Percentiles rank a stretch among this genome's conserved stretches.
These are phyloP conservation scores for Fusarium metavorans DNA, from an alignment of 2,329 filamentous ascomycete species.

Conservation along the genomic window DNA sequence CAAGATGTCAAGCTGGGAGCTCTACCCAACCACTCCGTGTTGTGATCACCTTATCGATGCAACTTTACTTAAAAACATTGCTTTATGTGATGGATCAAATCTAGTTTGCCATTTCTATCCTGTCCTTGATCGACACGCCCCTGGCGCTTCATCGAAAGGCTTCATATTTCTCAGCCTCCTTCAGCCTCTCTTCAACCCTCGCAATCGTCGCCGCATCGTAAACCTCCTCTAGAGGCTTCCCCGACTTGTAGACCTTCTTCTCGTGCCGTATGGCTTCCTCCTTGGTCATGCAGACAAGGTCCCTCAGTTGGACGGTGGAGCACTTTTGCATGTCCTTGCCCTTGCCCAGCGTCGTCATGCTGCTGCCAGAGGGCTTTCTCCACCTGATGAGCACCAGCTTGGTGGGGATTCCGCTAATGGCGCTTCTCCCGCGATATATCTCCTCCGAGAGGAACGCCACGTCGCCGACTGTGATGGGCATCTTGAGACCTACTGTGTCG, in stretches of 20 bases:
- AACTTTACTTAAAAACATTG: neutral
- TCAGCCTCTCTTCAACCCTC: conserved; percentile 73
- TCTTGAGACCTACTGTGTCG: conserved; percentile 74
- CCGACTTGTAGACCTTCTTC: conserved; percentile 79
- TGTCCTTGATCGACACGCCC: neutral
- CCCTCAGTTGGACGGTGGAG: conserved; percentile 74
- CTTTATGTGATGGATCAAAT: neutral
- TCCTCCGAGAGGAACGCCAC: conserved; percentile 92
- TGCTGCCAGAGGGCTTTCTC: conserved; percentile 72
- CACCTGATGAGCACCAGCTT: conserved; percentile 85
- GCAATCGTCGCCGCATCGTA: conserved; percentile 78
- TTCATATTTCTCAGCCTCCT: conserved; percentile 74
- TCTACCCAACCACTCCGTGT: neutral
- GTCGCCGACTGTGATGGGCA: conserved; percentile 83
- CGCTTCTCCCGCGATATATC: conserved; percentile 85
- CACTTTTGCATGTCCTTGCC: conserved; percentile 81
- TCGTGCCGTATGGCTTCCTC: conserved; percentile 88
- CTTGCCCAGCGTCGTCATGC: conserved; percentile 70
- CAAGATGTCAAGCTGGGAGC: neutral
- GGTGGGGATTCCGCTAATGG: conserved; percentile 83
- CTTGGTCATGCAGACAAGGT: conserved; percentile 92
- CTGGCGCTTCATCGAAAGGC: conserved; percentile 54
- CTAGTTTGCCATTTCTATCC: neutral
- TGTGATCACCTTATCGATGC: neutral
- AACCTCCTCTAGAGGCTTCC: conserved; percentile 75